A percentile compares a stretch with the other conserved stretches of the same genome.
Conservation (phyloP, 768 basidiomycete species). For the Suillus clintonianus region DNA sequence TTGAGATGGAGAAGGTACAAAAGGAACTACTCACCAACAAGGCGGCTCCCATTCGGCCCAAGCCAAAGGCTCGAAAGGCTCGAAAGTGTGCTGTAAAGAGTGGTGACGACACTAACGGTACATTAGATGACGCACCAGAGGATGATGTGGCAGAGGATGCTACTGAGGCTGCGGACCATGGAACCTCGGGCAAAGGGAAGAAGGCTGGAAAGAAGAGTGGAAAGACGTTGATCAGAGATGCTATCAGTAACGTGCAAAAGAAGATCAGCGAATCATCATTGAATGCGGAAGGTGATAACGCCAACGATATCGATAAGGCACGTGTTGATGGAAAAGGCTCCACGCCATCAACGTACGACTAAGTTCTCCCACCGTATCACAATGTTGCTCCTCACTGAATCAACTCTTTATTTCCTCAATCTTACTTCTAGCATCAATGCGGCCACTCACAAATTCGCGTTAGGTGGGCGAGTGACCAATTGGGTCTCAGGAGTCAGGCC, state of each 20-base stretch:
- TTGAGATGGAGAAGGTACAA: too few relatives aligned
- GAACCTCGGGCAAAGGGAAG: too few relatives aligned
- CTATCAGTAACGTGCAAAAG: too few relatives aligned
- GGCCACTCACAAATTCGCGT: too few relatives aligned
- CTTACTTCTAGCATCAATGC: neutral
- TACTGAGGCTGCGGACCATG: neutral
- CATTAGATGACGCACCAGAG: neutral
- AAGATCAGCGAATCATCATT: neutral
- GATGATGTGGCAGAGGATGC: neutral
- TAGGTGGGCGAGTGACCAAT: too few relatives aligned
- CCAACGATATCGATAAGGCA: neutral
- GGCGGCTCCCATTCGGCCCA: neutral
- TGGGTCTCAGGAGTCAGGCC: too few relatives aligned
- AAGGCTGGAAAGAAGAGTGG: too few relatives aligned
- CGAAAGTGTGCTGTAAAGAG: neutral
- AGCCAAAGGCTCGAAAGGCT: neutral
- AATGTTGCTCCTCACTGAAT: slow-evolving; percentile 5
- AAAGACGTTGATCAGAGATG: too few relatives aligned
- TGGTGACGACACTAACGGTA: neutral
- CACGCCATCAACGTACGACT: neutral
- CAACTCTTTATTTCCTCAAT: slow-evolving; percentile 6
- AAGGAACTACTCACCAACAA: slow-evolving; percentile 1
- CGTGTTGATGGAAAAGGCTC: neutral
- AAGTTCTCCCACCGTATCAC: neutral
- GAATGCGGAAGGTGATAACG: neutral